A percentile compares a stretch with the other conserved stretches of the same genome.
Evolutionary conservation across 768 basidiomycete species (phyloP).

Genomic region (Amanita fuliginea): DNA sequence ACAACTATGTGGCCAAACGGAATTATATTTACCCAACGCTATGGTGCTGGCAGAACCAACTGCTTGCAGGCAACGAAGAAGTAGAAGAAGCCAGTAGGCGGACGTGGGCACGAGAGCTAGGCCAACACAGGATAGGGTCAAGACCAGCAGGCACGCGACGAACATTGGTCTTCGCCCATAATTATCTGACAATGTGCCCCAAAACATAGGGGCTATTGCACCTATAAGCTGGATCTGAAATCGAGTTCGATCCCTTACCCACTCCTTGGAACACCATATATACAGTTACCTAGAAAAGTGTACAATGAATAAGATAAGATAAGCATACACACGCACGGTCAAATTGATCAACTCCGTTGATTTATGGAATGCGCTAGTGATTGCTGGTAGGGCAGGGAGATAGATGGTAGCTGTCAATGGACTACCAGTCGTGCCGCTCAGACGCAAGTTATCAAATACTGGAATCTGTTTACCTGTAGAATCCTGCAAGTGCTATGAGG

Average conservation of each 20-base stretch:
- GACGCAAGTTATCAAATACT: neutral
- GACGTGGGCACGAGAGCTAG: conserved; percentile 36
- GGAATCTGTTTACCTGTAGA: conserved; percentile 42
- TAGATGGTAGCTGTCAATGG: conserved; percentile 72
- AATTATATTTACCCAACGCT: conserved; percentile 43
- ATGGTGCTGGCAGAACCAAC: conserved; percentile 72
- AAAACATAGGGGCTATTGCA: conserved; percentile 46
- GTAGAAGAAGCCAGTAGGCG: conserved; percentile 69
- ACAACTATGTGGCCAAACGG: neutral
- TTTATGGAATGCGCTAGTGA: conserved; percentile 51
- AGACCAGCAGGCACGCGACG: conserved; percentile 49
- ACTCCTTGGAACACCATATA: conserved; percentile 64
- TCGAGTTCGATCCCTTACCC: conserved; percentile 23
- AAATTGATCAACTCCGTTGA: conserved; percentile 67
- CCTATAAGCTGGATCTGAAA: neutral
- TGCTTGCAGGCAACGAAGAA: conserved; percentile 74
- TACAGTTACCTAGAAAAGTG: conserved; percentile 40
- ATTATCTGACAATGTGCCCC: conserved; percentile 62
- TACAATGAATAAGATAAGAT: neutral
- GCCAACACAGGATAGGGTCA: conserved; percentile 56
- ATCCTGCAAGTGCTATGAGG: conserved; percentile 43
- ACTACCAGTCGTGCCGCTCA: conserved; percentile 19
- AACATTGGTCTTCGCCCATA: conserved; percentile 56
- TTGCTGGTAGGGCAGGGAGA: conserved; percentile 65
- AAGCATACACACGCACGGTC: conserved; percentile 33